phyloP scores from a whole-genome alignment of 257 asterid genomes.

The Penstemon davidsonii region DNA sequence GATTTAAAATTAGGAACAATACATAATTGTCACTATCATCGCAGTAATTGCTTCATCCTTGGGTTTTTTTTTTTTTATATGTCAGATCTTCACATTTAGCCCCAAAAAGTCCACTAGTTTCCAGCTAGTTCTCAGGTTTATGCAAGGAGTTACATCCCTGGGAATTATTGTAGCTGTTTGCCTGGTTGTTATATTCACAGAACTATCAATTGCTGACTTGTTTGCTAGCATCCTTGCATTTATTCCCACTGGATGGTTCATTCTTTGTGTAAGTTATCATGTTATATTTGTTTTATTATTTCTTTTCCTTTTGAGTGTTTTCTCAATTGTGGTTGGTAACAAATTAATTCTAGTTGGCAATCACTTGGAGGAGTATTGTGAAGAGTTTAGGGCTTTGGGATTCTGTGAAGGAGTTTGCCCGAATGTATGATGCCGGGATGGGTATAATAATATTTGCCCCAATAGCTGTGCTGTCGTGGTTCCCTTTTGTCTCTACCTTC shows the following conservation, averaged over 20 bases:
- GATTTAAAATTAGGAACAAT: slow-evolving; percentile 3
- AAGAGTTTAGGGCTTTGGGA: slow-evolving; percentile 93
- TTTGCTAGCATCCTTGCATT: slow-evolving; percentile 94
- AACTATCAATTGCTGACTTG: slow-evolving; percentile 70
- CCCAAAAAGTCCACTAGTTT: slow-evolving; percentile 85
- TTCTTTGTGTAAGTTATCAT: slow-evolving; percentile 69
- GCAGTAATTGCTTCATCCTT: slow-evolving; percentile 4
- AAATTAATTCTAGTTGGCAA: slow-evolving; percentile 57
- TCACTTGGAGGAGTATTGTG: slow-evolving; percentile 80
- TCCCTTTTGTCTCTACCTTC: slow-evolving; percentile 96
- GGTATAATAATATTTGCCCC: slow-evolving; percentile 89
- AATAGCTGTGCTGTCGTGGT: slow-evolving; percentile 88
- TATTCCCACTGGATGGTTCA: slow-evolving; percentile 95
- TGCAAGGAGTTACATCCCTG: slow-evolving; percentile 85
- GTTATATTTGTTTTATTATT: neutral
- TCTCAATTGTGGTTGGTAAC: neutral
- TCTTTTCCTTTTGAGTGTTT: neutral
- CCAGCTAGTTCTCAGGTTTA: slow-evolving; percentile 87
- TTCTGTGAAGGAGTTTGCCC: slow-evolving; percentile 89
- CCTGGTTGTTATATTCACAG: slow-evolving; percentile 67
- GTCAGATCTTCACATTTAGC: slow-evolving; percentile 79
- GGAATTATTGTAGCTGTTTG: slow-evolving; percentile 81
- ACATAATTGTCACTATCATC: neutral
- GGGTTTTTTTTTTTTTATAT: neutral
- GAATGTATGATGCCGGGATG: slow-evolving; percentile 99